Conservation (phyloP, 2,329 filamentous ascomycete species). For the Emergomyces orientalis region DNA sequence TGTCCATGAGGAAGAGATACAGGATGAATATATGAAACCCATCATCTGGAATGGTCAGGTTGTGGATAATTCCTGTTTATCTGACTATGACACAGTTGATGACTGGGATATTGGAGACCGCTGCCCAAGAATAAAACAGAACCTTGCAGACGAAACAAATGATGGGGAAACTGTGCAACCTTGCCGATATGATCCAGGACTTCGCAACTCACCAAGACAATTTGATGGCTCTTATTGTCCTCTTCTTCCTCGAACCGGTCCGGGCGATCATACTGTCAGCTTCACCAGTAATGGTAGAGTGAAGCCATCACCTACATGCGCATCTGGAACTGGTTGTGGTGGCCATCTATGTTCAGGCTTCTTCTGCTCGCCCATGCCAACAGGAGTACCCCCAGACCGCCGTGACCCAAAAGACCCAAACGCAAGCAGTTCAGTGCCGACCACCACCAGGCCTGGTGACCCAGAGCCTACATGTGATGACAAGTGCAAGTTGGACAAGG, state of each 20-base stretch:
- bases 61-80: neutral
- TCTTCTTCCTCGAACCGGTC: neutral
- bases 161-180: neutral
- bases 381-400: neutral
- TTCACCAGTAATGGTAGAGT: neutral
- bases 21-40: neutral
- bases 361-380: neutral
- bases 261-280: neutral
- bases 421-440: neutral
- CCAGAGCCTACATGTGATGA: neutral
- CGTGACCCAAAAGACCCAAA: slow-evolving; percentile 2
- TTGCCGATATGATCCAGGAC: neutral
- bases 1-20: neutral
- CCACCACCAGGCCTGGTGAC: neutral
- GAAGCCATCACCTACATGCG: neutral
- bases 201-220: neutral
- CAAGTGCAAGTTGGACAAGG: no score
- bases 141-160: neutral
- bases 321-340: slow-evolving; percentile 2
- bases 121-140: neutral
- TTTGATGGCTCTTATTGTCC: neutral
- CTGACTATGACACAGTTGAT: neutral
- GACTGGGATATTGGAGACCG: neutral
- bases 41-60: slow-evolving; percentile 1
- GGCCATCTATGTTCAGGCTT: neutral